phyloP scores from a whole-genome alignment of 1,284 basidiomycete species.

The Trichosporon faecale region DNA sequence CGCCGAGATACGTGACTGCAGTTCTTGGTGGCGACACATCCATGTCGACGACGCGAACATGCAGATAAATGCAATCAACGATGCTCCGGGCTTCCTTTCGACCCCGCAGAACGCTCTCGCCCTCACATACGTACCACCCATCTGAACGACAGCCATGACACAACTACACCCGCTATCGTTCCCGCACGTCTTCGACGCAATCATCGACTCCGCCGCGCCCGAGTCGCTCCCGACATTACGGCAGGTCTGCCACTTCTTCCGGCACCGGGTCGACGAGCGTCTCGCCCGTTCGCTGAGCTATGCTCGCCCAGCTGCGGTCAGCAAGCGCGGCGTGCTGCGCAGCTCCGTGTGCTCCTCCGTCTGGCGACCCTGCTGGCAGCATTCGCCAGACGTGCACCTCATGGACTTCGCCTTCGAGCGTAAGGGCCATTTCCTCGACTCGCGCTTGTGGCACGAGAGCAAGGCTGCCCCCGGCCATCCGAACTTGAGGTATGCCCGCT shows the following conservation, averaged over 20 bases:
- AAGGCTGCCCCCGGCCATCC: background rate
- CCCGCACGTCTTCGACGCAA: constrained; percentile 2
- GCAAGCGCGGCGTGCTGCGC: background rate
- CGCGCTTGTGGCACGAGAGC: background rate
- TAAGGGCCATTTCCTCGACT: background rate
- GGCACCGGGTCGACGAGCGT: background rate
- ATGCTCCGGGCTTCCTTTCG: background rate
- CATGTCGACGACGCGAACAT: background rate
- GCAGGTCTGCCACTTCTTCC: background rate
- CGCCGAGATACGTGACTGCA: constrained; percentile 1
- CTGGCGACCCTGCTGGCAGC: background rate
- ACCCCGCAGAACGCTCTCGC: background rate
- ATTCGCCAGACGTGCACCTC: background rate
- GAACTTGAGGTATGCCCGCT: background rate
- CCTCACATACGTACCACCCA: background rate
- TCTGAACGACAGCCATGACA: background rate
- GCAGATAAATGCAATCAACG: background rate
- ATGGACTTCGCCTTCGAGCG: background rate
- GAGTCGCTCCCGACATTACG: background rate
- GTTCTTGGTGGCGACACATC: background rate
- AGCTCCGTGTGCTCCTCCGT: background rate
- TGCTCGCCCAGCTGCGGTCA: background rate
- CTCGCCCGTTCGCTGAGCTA: background rate
- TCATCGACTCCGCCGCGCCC: constrained; percentile 1
- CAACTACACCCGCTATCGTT: background rate